Conservation (phyloP, 2,329 filamentous ascomycete genomes). For the Chalaropsis ovoidea region DNA sequence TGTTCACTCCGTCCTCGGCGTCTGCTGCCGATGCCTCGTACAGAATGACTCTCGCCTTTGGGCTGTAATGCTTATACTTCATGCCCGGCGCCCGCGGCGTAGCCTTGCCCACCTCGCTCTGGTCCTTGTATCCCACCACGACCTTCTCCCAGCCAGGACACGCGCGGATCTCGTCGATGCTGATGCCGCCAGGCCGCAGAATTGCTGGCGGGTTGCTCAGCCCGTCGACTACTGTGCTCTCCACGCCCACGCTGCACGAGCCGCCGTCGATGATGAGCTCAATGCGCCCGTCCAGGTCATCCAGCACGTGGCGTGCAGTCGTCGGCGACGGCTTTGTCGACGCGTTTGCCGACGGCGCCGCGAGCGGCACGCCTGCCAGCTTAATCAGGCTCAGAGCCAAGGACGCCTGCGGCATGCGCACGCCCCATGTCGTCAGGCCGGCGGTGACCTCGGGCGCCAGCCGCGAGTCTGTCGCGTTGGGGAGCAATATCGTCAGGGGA, state of each 20-base stretch:
- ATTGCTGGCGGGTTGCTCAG: conserved; percentile 70
- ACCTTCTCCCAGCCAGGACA: conserved; percentile 76
- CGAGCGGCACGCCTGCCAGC: conserved; percentile 65
- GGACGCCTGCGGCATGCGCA: conserved; percentile 68
- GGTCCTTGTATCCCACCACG: conserved; percentile 67
- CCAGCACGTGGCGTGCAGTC: conserved; percentile 74
- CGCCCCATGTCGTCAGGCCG: conserved; percentile 73
- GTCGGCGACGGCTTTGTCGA: conserved; percentile 90
- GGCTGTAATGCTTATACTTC: conserved; percentile 98
- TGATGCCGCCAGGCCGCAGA: conserved; percentile 75
- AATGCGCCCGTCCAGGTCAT: conserved; percentile 75
- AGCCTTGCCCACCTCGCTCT: conserved; percentile 50
- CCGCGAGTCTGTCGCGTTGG: conserved; percentile 56
- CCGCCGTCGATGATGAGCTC: conserved; percentile 84
- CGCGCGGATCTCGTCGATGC: conserved; percentile 63
- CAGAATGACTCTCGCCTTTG: conserved; percentile 72
- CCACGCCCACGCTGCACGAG: conserved; percentile 75
- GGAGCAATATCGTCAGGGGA: conserved; percentile 80
- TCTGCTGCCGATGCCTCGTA: conserved; percentile 51
- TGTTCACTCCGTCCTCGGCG: conserved; percentile 33
- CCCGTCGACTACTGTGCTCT: conserved; percentile 94
- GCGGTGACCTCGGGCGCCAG: conserved; percentile 90
- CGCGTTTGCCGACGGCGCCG: conserved; percentile 87
- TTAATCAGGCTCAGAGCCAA: conserved; percentile 84
- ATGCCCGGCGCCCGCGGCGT: conserved; percentile 83